Evolutionary conservation across 352 stramenopile genomes (phyloP), one percentile per base, ranked within the genome.

Genomic region (Pelagophyceae sp.): DNA sequence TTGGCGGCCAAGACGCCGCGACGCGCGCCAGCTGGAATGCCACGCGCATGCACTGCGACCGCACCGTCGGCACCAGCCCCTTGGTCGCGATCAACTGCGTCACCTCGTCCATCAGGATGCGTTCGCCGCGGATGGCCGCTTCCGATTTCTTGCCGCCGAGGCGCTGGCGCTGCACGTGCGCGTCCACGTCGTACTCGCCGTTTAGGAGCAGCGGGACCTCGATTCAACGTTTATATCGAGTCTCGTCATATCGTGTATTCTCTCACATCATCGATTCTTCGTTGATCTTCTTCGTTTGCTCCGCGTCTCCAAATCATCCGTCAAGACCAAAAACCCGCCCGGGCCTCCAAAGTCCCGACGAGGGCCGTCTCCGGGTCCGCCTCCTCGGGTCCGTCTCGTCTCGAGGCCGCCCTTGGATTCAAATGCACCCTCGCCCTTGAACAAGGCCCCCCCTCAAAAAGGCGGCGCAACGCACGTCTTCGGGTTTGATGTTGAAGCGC

Each of bases 31-130:
- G 67, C 67, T 74, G 67, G 58, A 77, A 72, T 1, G 72, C 79
- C 20, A 75, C 45, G 51, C 79, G 75, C 31, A 65, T 79, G 79
- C 79, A 83, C 69, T 90, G 85, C 15, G 89, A 93, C 32, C 90
- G 81, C 79, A 93, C 87, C 17, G 89, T 95, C 5, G 90, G 90
- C 0, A 92, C 86, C 2, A 94, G 81, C 70, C 93, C 87, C 81
- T 95, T 95, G 70, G 80, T 85, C 38, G 87, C 83, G 70, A 92
- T 90, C 0, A 89, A 87, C 81, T 93, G 87, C 37, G 84, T 85
- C 64, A 93, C 87, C 85, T 94, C 89, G 33, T 79, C 80, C 0
- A 91, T 87, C 23, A 95, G 67, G 15, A 35, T 33, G 35, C 31
- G 67, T 37, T 74, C 67, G 5, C 1, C n/a, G 33, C 17, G 58